Evolutionary conservation across 192 early-diverging fungal genomes (phyloP).

Genomic region (Pilobolus umbonatus): DNA sequence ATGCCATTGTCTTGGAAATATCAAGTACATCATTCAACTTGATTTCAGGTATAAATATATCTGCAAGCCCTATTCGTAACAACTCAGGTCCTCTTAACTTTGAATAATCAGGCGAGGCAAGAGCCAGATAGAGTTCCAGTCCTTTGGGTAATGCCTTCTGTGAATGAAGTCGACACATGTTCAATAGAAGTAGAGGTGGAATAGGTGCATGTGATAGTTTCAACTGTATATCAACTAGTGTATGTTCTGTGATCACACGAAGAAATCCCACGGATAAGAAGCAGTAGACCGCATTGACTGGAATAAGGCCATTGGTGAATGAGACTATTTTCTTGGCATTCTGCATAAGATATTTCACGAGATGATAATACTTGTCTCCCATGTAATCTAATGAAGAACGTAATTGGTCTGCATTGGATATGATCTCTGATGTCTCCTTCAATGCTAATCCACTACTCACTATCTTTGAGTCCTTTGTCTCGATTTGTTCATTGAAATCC

Average conservation of each 20-base stretch:
- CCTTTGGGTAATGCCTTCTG: conserved; percentile 25
- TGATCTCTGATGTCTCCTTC: conserved; percentile 8
- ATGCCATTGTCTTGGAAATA: conserved; percentile 33
- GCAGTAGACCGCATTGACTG: conserved; percentile 32
- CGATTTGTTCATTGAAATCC: conserved; percentile 33
- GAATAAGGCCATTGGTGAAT: conserved; percentile 38
- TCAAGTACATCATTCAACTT: conserved; percentile 39
- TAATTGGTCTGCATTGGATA: background rate
- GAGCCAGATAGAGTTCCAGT: conserved; percentile 35
- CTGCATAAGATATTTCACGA: conserved; percentile 10
- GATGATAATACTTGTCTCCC: conserved; percentile 19
- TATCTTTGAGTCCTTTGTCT: conserved; percentile 39
- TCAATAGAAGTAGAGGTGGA: conserved; percentile 12
- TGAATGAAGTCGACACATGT: conserved; percentile 1
- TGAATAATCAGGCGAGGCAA: conserved; percentile 32
- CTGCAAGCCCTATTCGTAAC: conserved; percentile 38
- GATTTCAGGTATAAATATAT: conserved; percentile 42
- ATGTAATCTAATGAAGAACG: background rate
- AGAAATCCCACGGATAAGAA: conserved; percentile 26
- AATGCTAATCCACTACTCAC: conserved; percentile 35
- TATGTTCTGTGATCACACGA: conserved; percentile 43
- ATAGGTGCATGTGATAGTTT: conserved; percentile 22
- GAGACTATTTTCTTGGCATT: conserved; percentile 26
- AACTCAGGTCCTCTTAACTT: conserved; percentile 43
- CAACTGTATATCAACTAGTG: conserved; percentile 17